phyloP scores from a whole-genome alignment of 163 green algal species.

The Coccomyxa subellipsoidea region DNA sequence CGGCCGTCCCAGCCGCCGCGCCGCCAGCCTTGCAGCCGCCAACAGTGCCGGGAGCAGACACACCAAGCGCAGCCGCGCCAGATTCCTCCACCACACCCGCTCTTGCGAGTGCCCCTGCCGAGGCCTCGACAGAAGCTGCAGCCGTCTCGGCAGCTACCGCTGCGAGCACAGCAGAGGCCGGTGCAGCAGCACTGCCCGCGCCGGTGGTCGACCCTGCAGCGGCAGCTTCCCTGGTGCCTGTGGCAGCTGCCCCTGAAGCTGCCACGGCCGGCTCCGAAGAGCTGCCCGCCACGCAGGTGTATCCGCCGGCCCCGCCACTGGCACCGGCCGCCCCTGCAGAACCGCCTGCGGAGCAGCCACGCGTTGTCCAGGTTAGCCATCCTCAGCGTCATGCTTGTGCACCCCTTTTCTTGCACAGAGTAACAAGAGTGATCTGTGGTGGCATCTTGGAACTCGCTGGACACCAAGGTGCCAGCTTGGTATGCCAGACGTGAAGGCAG shows the following conservation, averaged over 20 bases:
- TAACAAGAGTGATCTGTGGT: no score
- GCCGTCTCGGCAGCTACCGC: not conserved
- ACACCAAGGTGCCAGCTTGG: no score
- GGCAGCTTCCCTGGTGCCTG: not conserved
- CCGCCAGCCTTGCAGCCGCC: not conserved
- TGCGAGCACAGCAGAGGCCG: not conserved
- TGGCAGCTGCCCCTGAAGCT: not conserved
- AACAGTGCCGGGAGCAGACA: not conserved
- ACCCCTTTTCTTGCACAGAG: no score
- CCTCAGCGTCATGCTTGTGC: no score
- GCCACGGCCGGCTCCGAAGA: not conserved
- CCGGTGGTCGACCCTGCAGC: not conserved
- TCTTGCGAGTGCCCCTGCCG: not conserved
- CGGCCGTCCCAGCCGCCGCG: not conserved
- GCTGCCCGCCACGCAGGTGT: not conserved
- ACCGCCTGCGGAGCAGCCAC: not conserved
- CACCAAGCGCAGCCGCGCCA: not conserved
- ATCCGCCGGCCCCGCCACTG: not conserved
- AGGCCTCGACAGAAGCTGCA: not conserved
- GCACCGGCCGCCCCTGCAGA: not conserved
- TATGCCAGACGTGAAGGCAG: no score
- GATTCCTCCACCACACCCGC: not conserved
- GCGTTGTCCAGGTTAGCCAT: not conserved
- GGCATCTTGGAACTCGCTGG: no score
- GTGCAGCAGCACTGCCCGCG: not conserved